phyloP scores from a whole-genome alignment of 2,329 filamentous ascomycete species.

The Trichocomaceae sp. region DNA sequence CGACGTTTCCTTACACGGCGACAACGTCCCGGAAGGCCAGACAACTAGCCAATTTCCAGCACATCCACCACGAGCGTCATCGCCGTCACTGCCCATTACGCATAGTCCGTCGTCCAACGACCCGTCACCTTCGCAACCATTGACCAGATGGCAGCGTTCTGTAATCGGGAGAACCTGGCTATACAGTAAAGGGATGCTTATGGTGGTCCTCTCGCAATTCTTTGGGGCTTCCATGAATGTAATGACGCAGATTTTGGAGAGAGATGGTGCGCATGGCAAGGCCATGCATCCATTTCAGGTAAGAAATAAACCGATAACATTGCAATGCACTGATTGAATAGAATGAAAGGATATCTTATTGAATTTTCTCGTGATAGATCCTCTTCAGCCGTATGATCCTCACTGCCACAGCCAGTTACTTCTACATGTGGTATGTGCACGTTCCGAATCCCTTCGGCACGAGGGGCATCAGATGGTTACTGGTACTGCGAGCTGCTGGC shows the following conservation, averaged over 20 bases:
- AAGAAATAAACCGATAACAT: constrained; percentile 7
- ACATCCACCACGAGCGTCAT: constrained; percentile 9
- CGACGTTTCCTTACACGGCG: constrained; percentile 20
- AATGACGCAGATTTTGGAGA: constrained; percentile 66
- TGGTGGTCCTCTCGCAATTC: constrained; percentile 69
- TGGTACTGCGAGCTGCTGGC: constrained; percentile 61
- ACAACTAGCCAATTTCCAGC: constrained; percentile 5
- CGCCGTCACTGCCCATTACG: constrained; percentile 6
- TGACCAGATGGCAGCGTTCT: constrained; percentile 16
- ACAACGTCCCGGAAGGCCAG: constrained; percentile 14
- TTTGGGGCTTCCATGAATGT: constrained; percentile 86
- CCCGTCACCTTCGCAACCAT: constrained; percentile 3
- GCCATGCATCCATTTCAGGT: constrained; percentile 74
- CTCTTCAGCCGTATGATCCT: constrained; percentile 73
- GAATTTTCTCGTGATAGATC: constrained; percentile 42
- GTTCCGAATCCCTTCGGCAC: constrained; percentile 65
- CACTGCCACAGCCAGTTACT: constrained; percentile 58
- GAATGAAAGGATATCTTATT: neutral
- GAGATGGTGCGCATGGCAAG: constrained; percentile 57
- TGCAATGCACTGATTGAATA: neutral
- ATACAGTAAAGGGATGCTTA: constrained; percentile 63
- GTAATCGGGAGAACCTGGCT: constrained; percentile 44
- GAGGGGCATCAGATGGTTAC: constrained; percentile 58
- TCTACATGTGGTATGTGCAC: constrained; percentile 67
- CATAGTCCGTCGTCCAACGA: constrained; percentile 14